These are phyloP conservation scores for Cerrena zonata DNA, from an alignment of 1,284 basidiomycete genomes.

Conservation along the genomic window DNA sequence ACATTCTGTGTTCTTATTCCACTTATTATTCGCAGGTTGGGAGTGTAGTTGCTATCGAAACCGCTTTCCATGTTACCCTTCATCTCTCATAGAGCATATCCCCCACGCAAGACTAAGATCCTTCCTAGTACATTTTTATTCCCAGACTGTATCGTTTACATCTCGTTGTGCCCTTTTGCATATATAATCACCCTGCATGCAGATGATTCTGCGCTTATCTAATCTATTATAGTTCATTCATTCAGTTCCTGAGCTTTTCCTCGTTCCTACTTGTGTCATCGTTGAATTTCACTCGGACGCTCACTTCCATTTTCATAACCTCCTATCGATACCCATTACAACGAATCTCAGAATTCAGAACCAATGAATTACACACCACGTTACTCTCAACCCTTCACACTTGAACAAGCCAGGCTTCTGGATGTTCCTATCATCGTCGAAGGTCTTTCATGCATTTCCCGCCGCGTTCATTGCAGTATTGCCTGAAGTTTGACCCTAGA, in stretches of 20 bases:
- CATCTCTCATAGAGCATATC: constrained; percentile 9
- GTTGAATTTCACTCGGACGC: neutral
- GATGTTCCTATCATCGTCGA: constrained; percentile 66
- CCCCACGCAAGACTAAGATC: constrained; percentile 4
- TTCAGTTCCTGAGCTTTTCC: too few species aligned
- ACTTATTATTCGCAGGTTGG: constrained; percentile 31
- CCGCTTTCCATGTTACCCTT: constrained; percentile 18
- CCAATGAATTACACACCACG: constrained; percentile 61
- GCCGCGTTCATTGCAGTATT: neutral
- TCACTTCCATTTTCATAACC: neutral
- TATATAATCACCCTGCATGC: neutral
- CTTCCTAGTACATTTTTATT: neutral
- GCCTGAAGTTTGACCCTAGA: constrained; percentile 39
- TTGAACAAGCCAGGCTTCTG: constrained; percentile 58
- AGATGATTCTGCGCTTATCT: neutral
- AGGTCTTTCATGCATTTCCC: constrained; percentile 39
- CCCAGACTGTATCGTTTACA: constrained; percentile 9
- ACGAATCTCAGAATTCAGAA: too few species aligned
- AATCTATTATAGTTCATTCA: too few species aligned
- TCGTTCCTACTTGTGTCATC: neutral
- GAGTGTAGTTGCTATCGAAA: constrained; percentile 35
- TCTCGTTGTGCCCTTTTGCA: neutral
- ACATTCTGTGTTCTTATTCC: too few species aligned
- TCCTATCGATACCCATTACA: neutral
- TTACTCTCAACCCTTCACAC: constrained; percentile 70